Base-by-base conservation (phyloP, 1,284 basidiomycete genomes). In the Tausonia pullulans region DNA sequence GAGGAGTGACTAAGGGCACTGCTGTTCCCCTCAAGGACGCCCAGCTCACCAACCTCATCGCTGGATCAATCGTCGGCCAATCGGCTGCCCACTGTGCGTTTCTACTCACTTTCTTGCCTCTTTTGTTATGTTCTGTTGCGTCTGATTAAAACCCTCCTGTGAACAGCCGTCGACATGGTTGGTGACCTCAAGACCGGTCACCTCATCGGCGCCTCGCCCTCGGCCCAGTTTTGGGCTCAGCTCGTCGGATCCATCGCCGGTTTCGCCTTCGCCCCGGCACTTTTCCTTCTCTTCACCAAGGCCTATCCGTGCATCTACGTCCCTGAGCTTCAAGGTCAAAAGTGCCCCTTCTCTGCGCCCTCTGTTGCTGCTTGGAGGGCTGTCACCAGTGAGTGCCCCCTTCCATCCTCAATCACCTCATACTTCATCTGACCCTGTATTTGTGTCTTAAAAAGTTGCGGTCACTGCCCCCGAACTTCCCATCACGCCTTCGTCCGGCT, bases 171-270 rank as follows among this genome's bases (percentile, higher is more conserved):
- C 60, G 86, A 87, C 73, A 87, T 87, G 85, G 83, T 84, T 67
- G 82, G 84, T 66, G 86, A 87, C 70, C 75, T 87, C 69, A 86
- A 87, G 77, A 85, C 86, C 7, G 84, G 83, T 65, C 85, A 86
- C 73, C 79, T 87, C 64, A 79, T 87, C 11, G 78, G 84, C 56
- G 83, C 85, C 43, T 84, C 83, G 69, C 86, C 86, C 27, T 78
- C 76, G 67, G 82, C 82, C 71, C 84, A 87, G 76, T 87, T 87
- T 74, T 78, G 82, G 69, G 83, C 83, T 52, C 83, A 85, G 75
- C 74, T 84, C 5, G 76, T 75, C 64, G 83, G 83, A 53, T 16
- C 11, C 52, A 53, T 53, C 56, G 76, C 83, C 41, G 74, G 83
- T 64, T 82, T 84, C 60, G 79, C 83, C 10, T 76, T 83, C 57